Base-by-base conservation (phyloP, 139 green algal species). In the Diplosphaera chodatii region DNA sequence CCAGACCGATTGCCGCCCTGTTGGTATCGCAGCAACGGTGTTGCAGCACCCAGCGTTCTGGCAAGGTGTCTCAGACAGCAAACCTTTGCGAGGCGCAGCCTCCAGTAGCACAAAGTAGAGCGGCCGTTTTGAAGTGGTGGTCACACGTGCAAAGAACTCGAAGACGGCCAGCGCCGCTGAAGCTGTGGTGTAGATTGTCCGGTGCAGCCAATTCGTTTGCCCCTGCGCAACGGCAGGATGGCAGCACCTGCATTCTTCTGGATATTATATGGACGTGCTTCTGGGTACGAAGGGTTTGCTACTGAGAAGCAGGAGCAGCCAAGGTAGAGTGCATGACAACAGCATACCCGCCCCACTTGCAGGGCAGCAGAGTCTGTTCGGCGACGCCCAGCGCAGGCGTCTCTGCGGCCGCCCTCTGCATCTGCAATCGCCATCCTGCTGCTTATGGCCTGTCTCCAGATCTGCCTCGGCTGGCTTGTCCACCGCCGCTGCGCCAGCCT, bases 81-180 rank as follows among this genome's bases (percentile, higher is more conserved):
- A 34, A 64, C 34, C 41, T 55, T 41, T 13, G 25, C 48, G 34
- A 1, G 31, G 41, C 30, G 33, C 67, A 4, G 83, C 56, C 32
- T 76, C 55, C 20, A 93, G 56, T 28, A 78, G 82, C 21, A 89
- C 65, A 69, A 86, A 91, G 73, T 85, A 72, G 3, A 86, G 81
- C 1, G 70, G 69, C 0, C 80, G 65, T 73, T 93, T 84, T 28
- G 66, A 64, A 2, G 56, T 48, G 29, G 63, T 76, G 41, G 73
- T 81, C 25, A 70, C 34, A 1, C 67, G 33, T 23, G 32, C 29
- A 63, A 78, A 23, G 23, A 86, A 86, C 40, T 78, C 74, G 21
- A 22, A 55, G 18, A 63, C 18, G 27, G 64, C 30, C 27, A 18
- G 23, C 8, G 64, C 72, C 16, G 34, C 5, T 1, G 32, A 27